phyloP scores from a whole-genome alignment of 352 stramenopile species.

The Pythium scleroteichum region DNA sequence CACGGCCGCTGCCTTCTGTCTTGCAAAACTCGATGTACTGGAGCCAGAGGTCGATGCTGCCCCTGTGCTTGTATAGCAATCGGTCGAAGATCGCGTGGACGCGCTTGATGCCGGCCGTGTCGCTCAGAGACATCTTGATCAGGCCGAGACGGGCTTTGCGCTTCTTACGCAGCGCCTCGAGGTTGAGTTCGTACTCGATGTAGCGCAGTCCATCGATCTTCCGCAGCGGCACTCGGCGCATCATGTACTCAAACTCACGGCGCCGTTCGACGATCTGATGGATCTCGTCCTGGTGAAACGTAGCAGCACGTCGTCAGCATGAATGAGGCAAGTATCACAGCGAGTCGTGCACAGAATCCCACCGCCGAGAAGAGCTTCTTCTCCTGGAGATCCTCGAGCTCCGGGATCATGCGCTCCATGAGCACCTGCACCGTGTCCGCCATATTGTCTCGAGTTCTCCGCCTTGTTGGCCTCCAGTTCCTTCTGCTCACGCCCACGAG shows the following conservation, averaged over 20 bases:
- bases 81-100: conserved; percentile 89
- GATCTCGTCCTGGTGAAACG: conserved; percentile 66
- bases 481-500: background rate
- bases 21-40: conserved; percentile 91
- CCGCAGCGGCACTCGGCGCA: conserved; percentile 85
- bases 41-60: conserved; percentile 89
- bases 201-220: conserved; percentile 93
- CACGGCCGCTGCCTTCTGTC: conserved; percentile 59
- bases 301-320: background rate
- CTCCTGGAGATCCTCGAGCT: conserved; percentile 92
- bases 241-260: conserved; percentile 92
- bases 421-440: conserved; percentile 92
- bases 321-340: no score
- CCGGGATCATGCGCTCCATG: conserved; percentile 94
- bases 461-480: conserved; percentile 13
- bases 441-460: conserved; percentile 82
- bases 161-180: conserved; percentile 85
- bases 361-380: conserved; percentile 81
- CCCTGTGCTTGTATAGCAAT: conserved; percentile 85
- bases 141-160: conserved; percentile 74
- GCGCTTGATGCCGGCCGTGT: conserved; percentile 65
- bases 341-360: background rate
- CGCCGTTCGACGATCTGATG: conserved; percentile 89
- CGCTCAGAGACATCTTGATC: conserved; percentile 70
- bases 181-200: conserved; percentile 93